These are phyloP conservation scores for Alternaria sp. DNA, from an alignment of 2,329 filamentous ascomycete genomes.

Conservation along the genomic window DNA sequence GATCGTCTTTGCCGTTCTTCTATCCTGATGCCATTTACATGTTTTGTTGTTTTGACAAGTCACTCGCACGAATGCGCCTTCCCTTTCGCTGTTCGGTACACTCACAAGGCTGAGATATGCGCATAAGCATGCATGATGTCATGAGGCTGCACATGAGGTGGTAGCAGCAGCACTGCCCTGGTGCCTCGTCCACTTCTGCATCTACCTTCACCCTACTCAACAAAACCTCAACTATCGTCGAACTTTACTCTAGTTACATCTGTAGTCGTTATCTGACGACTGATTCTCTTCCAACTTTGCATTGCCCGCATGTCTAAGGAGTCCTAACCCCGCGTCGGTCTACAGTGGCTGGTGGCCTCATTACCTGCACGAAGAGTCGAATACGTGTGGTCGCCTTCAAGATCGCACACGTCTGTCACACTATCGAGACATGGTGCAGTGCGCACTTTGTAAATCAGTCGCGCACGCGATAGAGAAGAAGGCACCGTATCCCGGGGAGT, in stretches of 20 bases:
- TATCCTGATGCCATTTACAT: accelerated
- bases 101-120: neutral
- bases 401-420: neutral
- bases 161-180: too few relatives aligned
- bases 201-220: neutral
- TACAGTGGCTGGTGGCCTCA: neutral
- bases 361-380: neutral
- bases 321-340: neutral
- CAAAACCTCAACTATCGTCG: neutral
- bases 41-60: neutral
- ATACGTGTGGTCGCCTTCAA: neutral
- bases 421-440: neutral
- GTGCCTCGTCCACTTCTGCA: too few relatives aligned
- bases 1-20: neutral
- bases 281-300: neutral
- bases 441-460: neutral
- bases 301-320: neutral
- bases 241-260: neutral
- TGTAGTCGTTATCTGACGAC: accelerated
- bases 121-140: neutral
- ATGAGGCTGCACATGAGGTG: neutral
- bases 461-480: neutral
- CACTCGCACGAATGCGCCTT: neutral
- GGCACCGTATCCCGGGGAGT: accelerated
- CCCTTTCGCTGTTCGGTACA: neutral